Evolutionary conservation across 176 grass and related monocot genomes (phyloP), one percentile per base, ranked within the genome.

Genomic region (Triticum urartu): DNA sequence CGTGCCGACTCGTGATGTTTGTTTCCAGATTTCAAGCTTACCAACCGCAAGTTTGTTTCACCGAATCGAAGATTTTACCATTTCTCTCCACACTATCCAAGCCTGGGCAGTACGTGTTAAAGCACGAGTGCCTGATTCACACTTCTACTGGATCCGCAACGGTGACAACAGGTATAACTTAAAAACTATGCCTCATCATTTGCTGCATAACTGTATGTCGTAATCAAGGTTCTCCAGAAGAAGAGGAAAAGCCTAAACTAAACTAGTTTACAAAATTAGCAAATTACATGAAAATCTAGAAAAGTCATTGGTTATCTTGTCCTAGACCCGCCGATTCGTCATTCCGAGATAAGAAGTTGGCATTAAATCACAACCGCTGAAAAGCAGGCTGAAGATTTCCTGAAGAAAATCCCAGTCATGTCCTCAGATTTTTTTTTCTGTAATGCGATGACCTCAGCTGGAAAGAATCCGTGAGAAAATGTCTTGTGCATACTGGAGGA

Each of bases 261-360:
- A 64, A 45, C n/a, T 63, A 77, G 22, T 77, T 28, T 42, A 73
- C n/a, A 21, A 11, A 56, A 56, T 80, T 80, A 80, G 60, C 18
- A 32, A 66, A 56, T 33, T 73, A 64, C 22, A 42, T 13, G 33
- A 13, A 34, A 80, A 35, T 12, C 24, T 58, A 80, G 5, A 66
- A 66, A 17, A 21, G 0, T n/a, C 32, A 26, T 59, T n/a, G 8
- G 28, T 39, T 39, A 43, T 85, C 11, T 80, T 39, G 17, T 33
- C 33, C 24, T 71, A 56, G 73, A 72, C 79, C 32, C 15, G 33
- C 2, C 4, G 0, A 1, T 25, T 28, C 0, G n/a, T 14, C 40
- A 32, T 81, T 47, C 32, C 1, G 3, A 32, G 78, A 39, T 36
- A 32, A 4, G 12, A 39, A 61, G 67, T 5, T 9, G 21, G 48